Percentiles rank a stretch among this genome's conserved stretches.
These are phyloP conservation scores for Alisma plantagoaquatica DNA, from an alignment of 106 monocot species.

Conservation along the genomic window DNA sequence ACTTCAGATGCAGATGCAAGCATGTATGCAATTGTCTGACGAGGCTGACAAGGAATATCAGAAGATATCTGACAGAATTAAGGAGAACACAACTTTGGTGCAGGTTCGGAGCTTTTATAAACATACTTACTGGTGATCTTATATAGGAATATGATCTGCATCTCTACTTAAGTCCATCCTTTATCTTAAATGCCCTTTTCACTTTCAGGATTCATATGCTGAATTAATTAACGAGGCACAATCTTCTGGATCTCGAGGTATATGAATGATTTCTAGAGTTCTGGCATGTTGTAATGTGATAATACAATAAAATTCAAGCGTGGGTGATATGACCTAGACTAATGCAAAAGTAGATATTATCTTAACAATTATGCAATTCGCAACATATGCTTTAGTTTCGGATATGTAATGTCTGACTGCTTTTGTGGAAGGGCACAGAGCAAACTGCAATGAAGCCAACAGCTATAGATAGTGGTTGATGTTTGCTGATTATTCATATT, in stretches of 20 bases:
- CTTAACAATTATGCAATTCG: too few species aligned
- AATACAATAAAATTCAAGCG: too few species aligned
- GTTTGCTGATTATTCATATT: too few species aligned
- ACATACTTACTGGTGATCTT: neutral
- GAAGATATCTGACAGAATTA: slow-evolving; percentile 64
- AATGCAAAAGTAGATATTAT: too few species aligned
- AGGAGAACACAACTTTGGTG: slow-evolving; percentile 46
- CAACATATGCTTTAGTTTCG: too few species aligned
- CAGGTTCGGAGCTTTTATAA: slow-evolving; percentile 34
- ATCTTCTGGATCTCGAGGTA: slow-evolving; percentile 67
- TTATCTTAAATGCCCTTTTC: neutral
- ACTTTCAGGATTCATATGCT: slow-evolving; percentile 49
- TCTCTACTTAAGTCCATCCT: neutral
- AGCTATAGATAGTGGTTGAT: too few species aligned
- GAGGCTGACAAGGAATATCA: slow-evolving; percentile 75
- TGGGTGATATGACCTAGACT: too few species aligned
- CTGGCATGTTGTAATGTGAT: too few species aligned
- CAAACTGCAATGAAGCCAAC: too few species aligned
- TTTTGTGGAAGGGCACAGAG: too few species aligned
- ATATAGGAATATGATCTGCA: neutral
- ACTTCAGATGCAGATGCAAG: slow-evolving; percentile 62
- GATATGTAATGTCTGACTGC: too few species aligned
- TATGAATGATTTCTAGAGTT: too few species aligned
- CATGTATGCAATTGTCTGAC: slow-evolving; percentile 52
- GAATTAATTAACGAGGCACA: slow-evolving; percentile 74